phyloP scores from a whole-genome alignment of 192 early-diverging fungal genomes.

The Funneliformis geosporum region DNA sequence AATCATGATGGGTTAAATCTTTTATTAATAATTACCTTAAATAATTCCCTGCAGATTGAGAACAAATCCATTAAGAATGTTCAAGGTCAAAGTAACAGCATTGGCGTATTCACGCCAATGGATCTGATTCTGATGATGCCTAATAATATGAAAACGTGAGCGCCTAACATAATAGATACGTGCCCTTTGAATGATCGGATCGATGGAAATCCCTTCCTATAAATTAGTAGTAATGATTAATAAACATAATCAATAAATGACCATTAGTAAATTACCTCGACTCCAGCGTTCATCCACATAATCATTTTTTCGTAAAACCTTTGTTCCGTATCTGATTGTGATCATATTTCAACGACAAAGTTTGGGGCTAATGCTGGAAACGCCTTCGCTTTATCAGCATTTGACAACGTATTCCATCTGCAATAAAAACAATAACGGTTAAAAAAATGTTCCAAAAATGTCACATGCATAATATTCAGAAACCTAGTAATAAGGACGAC shows the following conservation, averaged over 20 bases:
- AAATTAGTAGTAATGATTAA: constrained; percentile 2
- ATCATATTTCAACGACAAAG: constrained; percentile 3
- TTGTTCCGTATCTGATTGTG: not conserved
- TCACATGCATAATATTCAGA: not conserved
- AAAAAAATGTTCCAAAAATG: not conserved
- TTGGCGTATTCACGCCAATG: not conserved
- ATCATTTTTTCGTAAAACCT: not conserved
- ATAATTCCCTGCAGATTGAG: not conserved
- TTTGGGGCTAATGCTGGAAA: not conserved
- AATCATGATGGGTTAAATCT: too few species aligned
- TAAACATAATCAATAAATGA: constrained; percentile 2
- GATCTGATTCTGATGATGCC: too few species aligned
- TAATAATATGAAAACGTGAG: too few species aligned
- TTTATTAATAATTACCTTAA: not conserved
- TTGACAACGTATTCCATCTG: not conserved
- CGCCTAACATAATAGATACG: not conserved
- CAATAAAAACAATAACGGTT: not conserved
- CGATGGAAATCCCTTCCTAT: not conserved
- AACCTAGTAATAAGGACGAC: constrained; percentile 1
- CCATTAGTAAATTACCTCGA: not conserved
- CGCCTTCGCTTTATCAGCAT: not conserved
- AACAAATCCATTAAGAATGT: not conserved
- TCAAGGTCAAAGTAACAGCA: not conserved
- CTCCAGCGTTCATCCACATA: not conserved
- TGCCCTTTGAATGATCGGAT: not conserved